These are phyloP conservation scores for Davidsoniella neocaledoniae DNA, from an alignment of 2,329 filamentous ascomycete species.

Conservation along the genomic window DNA sequence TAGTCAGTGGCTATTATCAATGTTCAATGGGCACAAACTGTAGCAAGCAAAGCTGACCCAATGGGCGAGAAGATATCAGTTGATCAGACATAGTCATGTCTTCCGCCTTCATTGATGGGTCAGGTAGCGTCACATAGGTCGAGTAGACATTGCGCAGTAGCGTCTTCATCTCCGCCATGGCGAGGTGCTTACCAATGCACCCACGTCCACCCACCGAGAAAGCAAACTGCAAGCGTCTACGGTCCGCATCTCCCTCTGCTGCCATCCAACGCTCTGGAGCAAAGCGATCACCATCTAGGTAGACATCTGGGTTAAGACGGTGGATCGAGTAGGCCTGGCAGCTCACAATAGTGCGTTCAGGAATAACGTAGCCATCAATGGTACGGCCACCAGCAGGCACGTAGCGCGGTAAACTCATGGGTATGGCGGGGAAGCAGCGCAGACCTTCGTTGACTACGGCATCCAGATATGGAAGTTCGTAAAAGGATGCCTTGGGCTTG, in stretches of 20 bases:
- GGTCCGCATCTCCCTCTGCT: slow-evolving; percentile 54
- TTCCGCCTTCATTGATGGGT: slow-evolving; percentile 33
- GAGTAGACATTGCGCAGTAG: slow-evolving; percentile 47
- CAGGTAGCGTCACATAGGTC: slow-evolving; percentile 36
- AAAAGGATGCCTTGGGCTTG: slow-evolving; percentile 24
- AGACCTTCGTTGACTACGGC: slow-evolving; percentile 46
- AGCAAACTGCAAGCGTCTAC: slow-evolving; percentile 44
- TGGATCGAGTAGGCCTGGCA: slow-evolving; percentile 45
- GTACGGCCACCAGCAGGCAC: slow-evolving; percentile 36
- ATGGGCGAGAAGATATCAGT: slow-evolving; percentile 47
- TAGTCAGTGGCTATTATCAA: neutral
- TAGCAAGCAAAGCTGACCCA: slow-evolving; percentile 41
- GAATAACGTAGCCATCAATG: slow-evolving; percentile 38
- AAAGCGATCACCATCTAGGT: slow-evolving; percentile 61
- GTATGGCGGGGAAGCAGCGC: slow-evolving; percentile 46
- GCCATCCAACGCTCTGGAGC: slow-evolving; percentile 72
- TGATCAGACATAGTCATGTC: slow-evolving; percentile 51
- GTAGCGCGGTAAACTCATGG: slow-evolving; percentile 48
- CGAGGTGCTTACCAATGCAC: slow-evolving; percentile 49
- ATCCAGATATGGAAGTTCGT: slow-evolving; percentile 41
- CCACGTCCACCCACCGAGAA: slow-evolving; percentile 49
- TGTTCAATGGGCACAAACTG: slow-evolving; percentile 24
- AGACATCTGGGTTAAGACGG: slow-evolving; percentile 46
- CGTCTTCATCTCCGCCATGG: slow-evolving; percentile 51
- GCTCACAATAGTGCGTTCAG: slow-evolving; percentile 38